These are phyloP conservation scores for Acacia confusa DNA, from an alignment of 306 rosid species.

Conservation along the genomic window DNA sequence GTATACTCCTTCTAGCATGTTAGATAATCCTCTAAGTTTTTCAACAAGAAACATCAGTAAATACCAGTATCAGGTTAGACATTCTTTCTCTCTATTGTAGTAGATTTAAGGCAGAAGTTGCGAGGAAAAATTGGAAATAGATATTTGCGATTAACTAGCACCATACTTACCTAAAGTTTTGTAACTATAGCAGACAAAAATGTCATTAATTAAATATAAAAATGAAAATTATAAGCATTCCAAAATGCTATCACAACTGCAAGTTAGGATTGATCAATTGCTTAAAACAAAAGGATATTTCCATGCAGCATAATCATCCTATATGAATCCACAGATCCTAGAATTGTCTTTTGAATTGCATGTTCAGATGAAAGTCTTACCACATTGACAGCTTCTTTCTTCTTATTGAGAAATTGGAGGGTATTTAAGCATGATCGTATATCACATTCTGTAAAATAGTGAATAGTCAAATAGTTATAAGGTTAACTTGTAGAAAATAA, in stretches of 20 bases:
- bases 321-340: slow-evolving; percentile 1
- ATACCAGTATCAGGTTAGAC: not conserved
- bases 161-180: slow-evolving; percentile 9
- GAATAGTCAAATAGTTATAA: slow-evolving; percentile 24
- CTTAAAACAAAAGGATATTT: slow-evolving; percentile 12
- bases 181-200: slow-evolving; percentile 10
- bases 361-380: slow-evolving; percentile 49
- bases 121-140: not conserved
- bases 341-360: slow-evolving; percentile 10
- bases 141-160: slow-evolving; percentile 6
- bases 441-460: slow-evolving; percentile 74
- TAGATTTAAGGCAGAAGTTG: not conserved
- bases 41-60: not conserved
- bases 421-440: slow-evolving; percentile 97
- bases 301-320: slow-evolving; percentile 13
- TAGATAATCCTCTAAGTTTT: slow-evolving; percentile 9
- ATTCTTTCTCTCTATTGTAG: not conserved
- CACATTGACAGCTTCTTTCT: slow-evolving; percentile 73
- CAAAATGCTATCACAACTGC: slow-evolving; percentile 4
- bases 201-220: not conserved
- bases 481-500: slow-evolving; percentile 4
- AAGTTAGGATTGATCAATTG: not conserved
- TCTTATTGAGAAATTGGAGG: slow-evolving; percentile 87
- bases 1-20: not conserved
- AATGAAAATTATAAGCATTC: not conserved